Evolutionary conservation across 345 rosid species (phyloP), one percentile per base, ranked within the genome.

Genomic region (Theobroma cacao): DNA sequence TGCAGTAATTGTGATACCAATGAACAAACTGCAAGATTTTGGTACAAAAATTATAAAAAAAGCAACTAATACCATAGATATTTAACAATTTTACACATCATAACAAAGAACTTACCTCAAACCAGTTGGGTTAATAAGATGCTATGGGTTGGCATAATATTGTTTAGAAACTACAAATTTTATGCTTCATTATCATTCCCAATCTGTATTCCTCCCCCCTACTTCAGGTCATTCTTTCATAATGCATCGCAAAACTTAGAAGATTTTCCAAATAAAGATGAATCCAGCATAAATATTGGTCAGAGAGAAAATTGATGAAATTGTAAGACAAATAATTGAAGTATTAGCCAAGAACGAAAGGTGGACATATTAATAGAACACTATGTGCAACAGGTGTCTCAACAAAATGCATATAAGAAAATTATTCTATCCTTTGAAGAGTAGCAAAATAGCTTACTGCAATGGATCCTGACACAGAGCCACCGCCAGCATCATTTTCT

Each of bases 401-500:
- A 70, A 47, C 40, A 47, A 30, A n/a, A 75, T 43, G 69, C 30
- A 61, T 2, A 61, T 43, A 13, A 43, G 30, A 75, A 15, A 18
- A 50, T 31, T 71, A 71, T 50, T 71, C 28, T n/a, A 71, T 71
- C 75, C 18, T 50, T 71, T 71, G 8, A 71, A 52, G 24, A 10
- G 33, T 20, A 74, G 30, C 45, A 75, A 9, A 70, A 79, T 36
- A 82, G 74, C 95, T 81, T 91, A 94, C 99, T 22, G 90, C 84
- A 20, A 97, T 84, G 18, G 93, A 90, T 81, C 99, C 98, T 2
- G 98, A 91, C 58, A 92, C 93, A 12, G 98, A 96, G 85, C 98
- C 99, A 61, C 99, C 98, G 40, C 98, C 98, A 64, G 97, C 91
- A 88, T 97, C 98, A 78, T 94, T 97, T 87, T 94, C 99, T 82